Evolutionary conservation across 768 basidiomycete species (phyloP).

Genomic region (Pilatotrama ljubarskyi): DNA sequence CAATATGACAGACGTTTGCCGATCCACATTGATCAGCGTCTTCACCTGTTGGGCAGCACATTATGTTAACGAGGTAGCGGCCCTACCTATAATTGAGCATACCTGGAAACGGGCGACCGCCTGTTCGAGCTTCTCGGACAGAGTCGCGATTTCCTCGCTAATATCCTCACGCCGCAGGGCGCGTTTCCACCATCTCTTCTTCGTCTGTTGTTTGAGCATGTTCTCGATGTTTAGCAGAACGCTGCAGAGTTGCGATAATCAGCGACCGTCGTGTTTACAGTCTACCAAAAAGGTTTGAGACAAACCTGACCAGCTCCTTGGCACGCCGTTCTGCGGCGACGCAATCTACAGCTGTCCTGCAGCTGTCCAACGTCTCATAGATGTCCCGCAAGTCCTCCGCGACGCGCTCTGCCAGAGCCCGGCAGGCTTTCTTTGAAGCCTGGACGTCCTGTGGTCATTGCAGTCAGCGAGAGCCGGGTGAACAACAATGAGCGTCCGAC

Average conservation of each 20-base stretch:
- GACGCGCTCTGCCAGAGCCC: neutral
- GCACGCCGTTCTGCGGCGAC: neutral
- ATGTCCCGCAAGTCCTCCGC: neutral
- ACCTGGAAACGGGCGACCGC: neutral
- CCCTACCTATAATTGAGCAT: neutral
- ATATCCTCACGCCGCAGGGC: neutral
- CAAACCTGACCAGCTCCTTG: neutral
- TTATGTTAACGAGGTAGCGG: neutral
- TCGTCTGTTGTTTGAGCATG: neutral
- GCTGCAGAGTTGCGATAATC: neutral
- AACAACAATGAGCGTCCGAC: neutral
- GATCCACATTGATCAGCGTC: neutral
- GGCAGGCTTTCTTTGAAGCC: neutral
- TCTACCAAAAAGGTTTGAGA: neutral
- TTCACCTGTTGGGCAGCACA: neutral
- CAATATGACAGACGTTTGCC: neutral
- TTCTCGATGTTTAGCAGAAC: neutral
- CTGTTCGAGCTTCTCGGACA: neutral
- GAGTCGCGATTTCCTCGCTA: neutral
- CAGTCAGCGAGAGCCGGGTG: neutral
- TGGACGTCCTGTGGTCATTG: neutral
- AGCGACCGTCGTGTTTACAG: neutral
- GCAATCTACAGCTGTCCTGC: neutral
- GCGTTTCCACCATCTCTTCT: neutral
- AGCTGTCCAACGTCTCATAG: neutral